A percentile compares a stretch with the other conserved stretches of the same genome.
Conservation (phyloP, 2,329 filamentous ascomycete species). For the Neonectria ditissima region DNA sequence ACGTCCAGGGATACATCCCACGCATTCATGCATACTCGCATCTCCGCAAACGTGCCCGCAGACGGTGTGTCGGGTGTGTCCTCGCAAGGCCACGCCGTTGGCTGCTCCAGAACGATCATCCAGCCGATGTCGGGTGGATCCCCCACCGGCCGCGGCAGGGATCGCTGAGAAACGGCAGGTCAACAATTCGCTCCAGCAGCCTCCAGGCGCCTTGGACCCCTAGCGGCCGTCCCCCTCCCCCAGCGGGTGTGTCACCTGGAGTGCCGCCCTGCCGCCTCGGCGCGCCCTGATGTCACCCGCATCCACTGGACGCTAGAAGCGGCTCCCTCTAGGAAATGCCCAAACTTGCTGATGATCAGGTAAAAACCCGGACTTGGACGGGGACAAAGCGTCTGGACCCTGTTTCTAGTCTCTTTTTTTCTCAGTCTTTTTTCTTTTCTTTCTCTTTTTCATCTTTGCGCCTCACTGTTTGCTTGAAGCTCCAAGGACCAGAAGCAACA, state of each 20-base stretch:
- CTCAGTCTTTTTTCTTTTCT: neutral
- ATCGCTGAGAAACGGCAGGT: neutral
- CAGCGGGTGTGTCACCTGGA: constrained; percentile 7
- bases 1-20: neutral
- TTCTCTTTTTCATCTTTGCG: neutral
- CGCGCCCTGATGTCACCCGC: constrained; percentile 2
- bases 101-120: neutral
- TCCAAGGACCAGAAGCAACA: neutral
- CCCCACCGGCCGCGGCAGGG: neutral
- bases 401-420: constrained; percentile 22
- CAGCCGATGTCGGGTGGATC: constrained; percentile 16
- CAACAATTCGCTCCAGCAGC: neutral
- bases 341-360: constrained; percentile 4
- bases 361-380: neutral
- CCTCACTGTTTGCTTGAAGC: constrained; percentile 10
- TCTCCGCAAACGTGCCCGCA: neutral
- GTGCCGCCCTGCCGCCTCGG: neutral
- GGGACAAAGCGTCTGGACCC: constrained; percentile 3
- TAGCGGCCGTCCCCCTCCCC: neutral
- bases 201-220: neutral
- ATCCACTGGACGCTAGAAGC: constrained; percentile 1
- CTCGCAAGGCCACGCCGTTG: constrained; percentile 4
- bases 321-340: neutral
- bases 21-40: neutral
- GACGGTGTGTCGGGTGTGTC: neutral